Percentiles rank a stretch among this genome's conserved stretches.
Evolutionary conservation across 208 protist genomes (phyloP).

Genomic region (Leishmania tarentolae): DNA sequence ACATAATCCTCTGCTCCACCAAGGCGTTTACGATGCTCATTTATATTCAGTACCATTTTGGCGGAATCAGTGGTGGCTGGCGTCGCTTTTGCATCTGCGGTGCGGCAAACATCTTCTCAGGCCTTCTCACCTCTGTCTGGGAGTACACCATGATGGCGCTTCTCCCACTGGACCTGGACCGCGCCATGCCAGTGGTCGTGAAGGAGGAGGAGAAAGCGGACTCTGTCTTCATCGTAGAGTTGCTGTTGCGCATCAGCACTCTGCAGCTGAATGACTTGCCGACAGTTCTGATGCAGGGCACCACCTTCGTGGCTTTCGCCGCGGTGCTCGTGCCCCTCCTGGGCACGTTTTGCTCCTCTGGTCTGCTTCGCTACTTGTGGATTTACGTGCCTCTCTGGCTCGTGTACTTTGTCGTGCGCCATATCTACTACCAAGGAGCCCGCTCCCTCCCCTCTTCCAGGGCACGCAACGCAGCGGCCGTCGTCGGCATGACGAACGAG

Average conservation of each 20-base stretch:
- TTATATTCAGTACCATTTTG: slow-evolving; percentile 66
- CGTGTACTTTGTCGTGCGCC: slow-evolving; percentile 33
- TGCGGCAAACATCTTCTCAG: slow-evolving; percentile 58
- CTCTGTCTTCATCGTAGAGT: slow-evolving; percentile 56
- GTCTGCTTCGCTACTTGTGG: slow-evolving; percentile 39
- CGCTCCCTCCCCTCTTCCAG: slow-evolving; percentile 9
- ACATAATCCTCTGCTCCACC: slow-evolving; percentile 52
- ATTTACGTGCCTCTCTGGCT: slow-evolving; percentile 39
- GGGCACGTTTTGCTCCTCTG: slow-evolving; percentile 41
- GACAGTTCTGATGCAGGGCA: slow-evolving; percentile 62
- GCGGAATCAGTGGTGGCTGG: slow-evolving; percentile 51
- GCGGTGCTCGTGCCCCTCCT: slow-evolving; percentile 52
- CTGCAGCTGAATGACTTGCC: slow-evolving; percentile 57
- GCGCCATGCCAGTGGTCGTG: slow-evolving; percentile 9
- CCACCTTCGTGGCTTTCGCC: slow-evolving; percentile 57
- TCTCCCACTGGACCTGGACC: slow-evolving; percentile 39
- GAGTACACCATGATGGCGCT: slow-evolving; percentile 49
- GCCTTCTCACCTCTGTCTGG: slow-evolving; percentile 53
- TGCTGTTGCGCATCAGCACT: slow-evolving; percentile 49
- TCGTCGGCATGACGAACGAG: slow-evolving; percentile 37
- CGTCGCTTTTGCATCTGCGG: slow-evolving; percentile 55
- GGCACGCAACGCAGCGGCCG: slow-evolving; percentile 15
- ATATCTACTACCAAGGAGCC: slow-evolving; percentile 45
- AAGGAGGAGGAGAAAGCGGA: slow-evolving; percentile 54
- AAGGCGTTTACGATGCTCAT: slow-evolving; percentile 64